Evolutionary conservation across 306 rosid genomes (phyloP).

Genomic region (Carpinus fangiana): DNA sequence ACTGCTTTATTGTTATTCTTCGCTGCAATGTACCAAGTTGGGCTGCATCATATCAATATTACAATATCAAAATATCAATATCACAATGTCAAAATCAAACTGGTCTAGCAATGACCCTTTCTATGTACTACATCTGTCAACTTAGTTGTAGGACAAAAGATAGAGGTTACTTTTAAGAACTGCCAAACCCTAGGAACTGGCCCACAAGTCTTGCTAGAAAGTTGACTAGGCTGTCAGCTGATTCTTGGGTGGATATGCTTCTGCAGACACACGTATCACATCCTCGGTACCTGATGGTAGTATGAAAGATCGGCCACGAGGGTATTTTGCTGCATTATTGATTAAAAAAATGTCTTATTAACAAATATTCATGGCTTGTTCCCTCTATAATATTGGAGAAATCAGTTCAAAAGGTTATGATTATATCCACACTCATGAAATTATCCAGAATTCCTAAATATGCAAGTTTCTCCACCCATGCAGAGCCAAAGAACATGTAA

Average conservation of each 20-base stretch:
- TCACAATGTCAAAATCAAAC: not conserved
- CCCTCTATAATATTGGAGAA: too few species aligned
- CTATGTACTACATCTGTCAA: not conserved
- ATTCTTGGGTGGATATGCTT: conserved; percentile 77
- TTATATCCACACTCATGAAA: too few species aligned
- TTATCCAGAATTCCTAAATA: too few species aligned
- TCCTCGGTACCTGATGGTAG: conserved; percentile 96
- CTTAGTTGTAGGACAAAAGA: not conserved
- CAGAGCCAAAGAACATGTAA: too few species aligned
- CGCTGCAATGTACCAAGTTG: too few species aligned
- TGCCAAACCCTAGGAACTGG: conserved; percentile 59
- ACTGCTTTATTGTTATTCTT: too few species aligned
- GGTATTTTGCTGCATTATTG: conserved; percentile 53
- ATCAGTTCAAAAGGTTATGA: too few species aligned
- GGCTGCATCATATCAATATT: too few species aligned
- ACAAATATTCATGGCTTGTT: conserved; percentile 4
- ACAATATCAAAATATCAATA: too few species aligned
- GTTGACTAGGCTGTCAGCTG: conserved; percentile 69
- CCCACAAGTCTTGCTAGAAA: conserved; percentile 55
- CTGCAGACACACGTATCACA: conserved; percentile 84
- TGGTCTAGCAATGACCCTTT: not conserved
- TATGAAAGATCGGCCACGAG: conserved; percentile 80
- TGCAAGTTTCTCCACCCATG: too few species aligned
- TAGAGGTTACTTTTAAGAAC: not conserved
- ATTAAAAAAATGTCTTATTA: conserved; percentile 24